Conservation (phyloP, 768 basidiomycete species). For the Sarcodon aspratus region DNA sequence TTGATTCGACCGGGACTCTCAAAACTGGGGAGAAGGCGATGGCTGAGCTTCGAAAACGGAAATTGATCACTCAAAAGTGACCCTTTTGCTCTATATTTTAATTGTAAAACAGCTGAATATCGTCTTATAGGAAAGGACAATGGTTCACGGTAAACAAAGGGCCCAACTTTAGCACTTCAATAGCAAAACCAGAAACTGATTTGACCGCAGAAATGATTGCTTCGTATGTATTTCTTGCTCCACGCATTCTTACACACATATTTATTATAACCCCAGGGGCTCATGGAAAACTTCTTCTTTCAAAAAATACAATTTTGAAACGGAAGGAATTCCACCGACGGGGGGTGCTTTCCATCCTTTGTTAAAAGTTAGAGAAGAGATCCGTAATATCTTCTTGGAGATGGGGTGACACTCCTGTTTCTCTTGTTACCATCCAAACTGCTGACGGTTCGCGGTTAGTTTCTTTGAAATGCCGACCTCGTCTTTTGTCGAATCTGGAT, state of each 20-base stretch:
- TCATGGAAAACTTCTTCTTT: conserved; percentile 88
- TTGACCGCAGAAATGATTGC: conserved; percentile 90
- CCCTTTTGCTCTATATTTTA: not conserved
- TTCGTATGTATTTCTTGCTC: conserved; percentile 44
- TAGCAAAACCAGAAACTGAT: conserved; percentile 91
- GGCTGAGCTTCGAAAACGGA: conserved; percentile 85
- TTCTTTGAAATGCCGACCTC: conserved; percentile 99
- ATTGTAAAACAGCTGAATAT: not conserved
- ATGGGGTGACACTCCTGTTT: conserved; percentile 67
- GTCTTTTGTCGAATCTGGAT: conserved; percentile 92
- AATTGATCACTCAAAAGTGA: conserved; percentile 77
- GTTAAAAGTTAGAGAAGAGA: conserved; percentile 95
- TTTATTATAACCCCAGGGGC: conserved; percentile 41
- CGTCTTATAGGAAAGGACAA: conserved; percentile 67
- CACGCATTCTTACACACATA: not conserved
- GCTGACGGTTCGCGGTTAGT: conserved; percentile 26
- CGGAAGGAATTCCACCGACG: conserved; percentile 80
- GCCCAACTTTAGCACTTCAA: conserved; percentile 76
- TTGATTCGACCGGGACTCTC: conserved; percentile 63
- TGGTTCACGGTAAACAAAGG: conserved; percentile 92
- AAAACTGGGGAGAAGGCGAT: conserved; percentile 70
- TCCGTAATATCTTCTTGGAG: conserved; percentile 95
- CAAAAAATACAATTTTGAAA: conserved; percentile 99
- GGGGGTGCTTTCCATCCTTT: conserved; percentile 94
- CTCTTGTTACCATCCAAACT: not conserved